Evolutionary conservation across 2,329 filamentous ascomycete species (phyloP), one percentile per base, ranked within the genome.

Genomic region (Aschersonia sp.): DNA sequence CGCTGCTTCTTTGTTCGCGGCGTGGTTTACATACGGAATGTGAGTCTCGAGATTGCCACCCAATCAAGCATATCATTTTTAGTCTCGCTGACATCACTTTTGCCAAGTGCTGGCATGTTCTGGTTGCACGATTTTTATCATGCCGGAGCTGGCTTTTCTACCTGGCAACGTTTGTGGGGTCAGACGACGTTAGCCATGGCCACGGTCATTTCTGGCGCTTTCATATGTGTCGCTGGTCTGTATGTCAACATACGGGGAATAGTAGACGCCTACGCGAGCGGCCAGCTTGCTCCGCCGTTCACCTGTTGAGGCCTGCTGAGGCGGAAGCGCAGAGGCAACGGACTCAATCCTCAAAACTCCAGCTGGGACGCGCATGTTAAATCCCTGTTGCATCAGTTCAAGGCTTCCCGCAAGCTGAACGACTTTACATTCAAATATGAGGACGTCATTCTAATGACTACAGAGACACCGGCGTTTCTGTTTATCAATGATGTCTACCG

Each of bases 11-110:
- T 57, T 75, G 7, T 76, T 76, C 50, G 72, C 72, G 2, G 64
- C 68, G 1, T 76, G 72, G 72, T 76, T 71, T 50, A 75, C 70
- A 2, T 75, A 72, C 51, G 72, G 72, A 1, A 63, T 74, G 53
- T 54, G 46, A 52, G 53, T 53, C 11, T 29, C 11, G 8, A 12
- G 8, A 37, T 37, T 37, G 8, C 33, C 12, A 2, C 4, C 33
- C 22, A 22, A 2, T 37, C 33, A 8, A 8, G 12, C 33, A 37
- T 37, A 12, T 9, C 33, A 37, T 37, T 37, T 37, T 37, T 2
- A 22, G 22, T 37, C 6, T 1, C n/a, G 2, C 30, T 5, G 30
- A 33, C 9, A 6, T 12, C 2, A 4, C 22, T 37, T n/a, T 4
- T 32, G n/a, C 9, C 31, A 6, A 54, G 53, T 42, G 70, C 70